Evolutionary conservation across 2,329 filamentous ascomycete species (phyloP).

Genomic region (Coleophoma crateriformis): DNA sequence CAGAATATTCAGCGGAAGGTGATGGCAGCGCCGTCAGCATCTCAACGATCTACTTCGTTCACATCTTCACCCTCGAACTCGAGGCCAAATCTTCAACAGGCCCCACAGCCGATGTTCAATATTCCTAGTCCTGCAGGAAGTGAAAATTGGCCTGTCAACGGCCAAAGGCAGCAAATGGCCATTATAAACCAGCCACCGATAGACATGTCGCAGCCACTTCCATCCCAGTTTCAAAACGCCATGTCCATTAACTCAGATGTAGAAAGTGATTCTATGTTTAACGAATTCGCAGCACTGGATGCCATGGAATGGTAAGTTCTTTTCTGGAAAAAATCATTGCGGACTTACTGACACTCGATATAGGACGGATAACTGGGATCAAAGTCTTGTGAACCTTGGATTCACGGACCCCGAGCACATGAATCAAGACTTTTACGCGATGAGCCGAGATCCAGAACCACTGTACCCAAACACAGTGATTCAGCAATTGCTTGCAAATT

Average conservation of each 20-base stretch:
- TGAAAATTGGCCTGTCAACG: not conserved
- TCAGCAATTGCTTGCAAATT: slow-evolving; percentile 23
- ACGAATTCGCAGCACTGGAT: slow-evolving; percentile 51
- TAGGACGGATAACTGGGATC: slow-evolving; percentile 26
- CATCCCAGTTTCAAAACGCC: slow-evolving; percentile 12
- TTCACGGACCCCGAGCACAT: slow-evolving; percentile 27
- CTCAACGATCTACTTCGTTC: not conserved
- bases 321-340: not conserved
- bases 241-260: slow-evolving; percentile 18
- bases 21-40: slow-evolving; percentile 1
- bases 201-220: slow-evolving; percentile 6
- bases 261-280: slow-evolving; percentile 44
- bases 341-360: slow-evolving; percentile 7
- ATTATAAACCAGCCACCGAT: not conserved
- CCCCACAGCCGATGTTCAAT: not conserved
- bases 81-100: not conserved
- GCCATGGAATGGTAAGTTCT: slow-evolving; percentile 38
- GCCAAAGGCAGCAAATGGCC: not conserved
- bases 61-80: not conserved
- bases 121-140: not conserved
- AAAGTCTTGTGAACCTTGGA: slow-evolving; percentile 28
- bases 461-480: slow-evolving; percentile 23
- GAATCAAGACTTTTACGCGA: slow-evolving; percentile 26
- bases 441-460: slow-evolving; percentile 25
- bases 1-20: slow-evolving; percentile 2